Evolutionary conservation across 352 stramenopile species (phyloP), one percentile per base, ranked within the genome.

Genomic region (Globisporangium solare): DNA sequence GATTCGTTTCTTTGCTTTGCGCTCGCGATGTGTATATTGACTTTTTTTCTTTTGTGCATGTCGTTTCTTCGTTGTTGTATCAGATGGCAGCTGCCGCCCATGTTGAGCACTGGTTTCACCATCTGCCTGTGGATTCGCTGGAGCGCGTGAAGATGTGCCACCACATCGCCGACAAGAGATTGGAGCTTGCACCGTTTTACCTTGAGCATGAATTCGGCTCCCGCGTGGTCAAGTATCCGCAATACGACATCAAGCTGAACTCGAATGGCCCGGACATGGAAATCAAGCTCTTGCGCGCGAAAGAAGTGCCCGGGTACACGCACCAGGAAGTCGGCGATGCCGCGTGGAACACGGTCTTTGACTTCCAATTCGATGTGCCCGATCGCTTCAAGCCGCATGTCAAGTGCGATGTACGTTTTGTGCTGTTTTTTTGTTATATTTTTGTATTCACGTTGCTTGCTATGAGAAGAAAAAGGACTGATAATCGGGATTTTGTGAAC

Each of bases 181-280:
- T 85, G 62, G 60, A 73, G 12, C 64, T 78, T 50, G 77, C 73
- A 18, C 64, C 79, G 47, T 66, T 76, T 54, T 83, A 76, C 53
- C 67, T 86, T 31, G 64, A 78, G 41, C 66, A 58, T 40, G 75
- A 85, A 47, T 88, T 89, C 56, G 70, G 67, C 31, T 56, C 64
- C 1, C 67, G 63, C 3, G 59, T 68, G 5, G 60, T 70, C 24
- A 65, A 66, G 27, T 89, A 88, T 60, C 82, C 82, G 39, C 56
- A 80, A 20, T 87, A 83, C 61, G 79, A 92, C 46, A 88, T 92
- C 59, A 89, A 89, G 47, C 64, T 92, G 17, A 90, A 88, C 60
- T 88, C 76, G 50, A 88, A 86, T 41, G 80, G 79, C 2, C 82
- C 82, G 7, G 79, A 92, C 63, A 77, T 92, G 52, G 79, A 92